Conservation (phyloP, 1,139 yeast species). For the Arxiozyma bovina region DNA sequence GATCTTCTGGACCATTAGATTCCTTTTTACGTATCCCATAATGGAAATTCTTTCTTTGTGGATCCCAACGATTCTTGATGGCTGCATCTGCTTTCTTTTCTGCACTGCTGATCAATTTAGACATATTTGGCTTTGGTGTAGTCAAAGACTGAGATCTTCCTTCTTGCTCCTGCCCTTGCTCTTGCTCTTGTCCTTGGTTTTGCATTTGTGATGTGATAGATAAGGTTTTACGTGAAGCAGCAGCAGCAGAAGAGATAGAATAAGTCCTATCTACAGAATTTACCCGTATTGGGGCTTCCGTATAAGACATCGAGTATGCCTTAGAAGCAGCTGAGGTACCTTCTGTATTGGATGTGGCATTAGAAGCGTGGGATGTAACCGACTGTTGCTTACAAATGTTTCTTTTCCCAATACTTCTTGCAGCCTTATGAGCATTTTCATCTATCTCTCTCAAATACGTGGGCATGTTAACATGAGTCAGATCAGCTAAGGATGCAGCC, state of each 20-base stretch:
- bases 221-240: constrained; percentile 5
- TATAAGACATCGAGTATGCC: constrained; percentile 23
- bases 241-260: constrained; percentile 14
- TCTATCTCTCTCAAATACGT: constrained; percentile 56
- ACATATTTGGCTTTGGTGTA: constrained; percentile 21
- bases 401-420: constrained; percentile 18
- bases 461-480: constrained; percentile 52
- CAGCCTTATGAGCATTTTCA: constrained; percentile 28
- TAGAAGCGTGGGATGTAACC: constrained; percentile 3
- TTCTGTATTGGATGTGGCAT: constrained; percentile 6
- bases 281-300: constrained; percentile 24
- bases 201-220: neutral
- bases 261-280: constrained; percentile 16
- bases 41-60: constrained; percentile 18
- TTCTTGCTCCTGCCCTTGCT: neutral
- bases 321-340: constrained; percentile 26
- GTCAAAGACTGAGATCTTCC: neutral
- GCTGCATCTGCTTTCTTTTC: constrained; percentile 25
- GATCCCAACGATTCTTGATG: constrained; percentile 21
- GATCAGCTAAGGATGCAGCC: constrained; percentile 67
- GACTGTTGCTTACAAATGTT: neutral
- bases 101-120: constrained; percentile 27
- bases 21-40: constrained; percentile 18
- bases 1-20: constrained; percentile 3
- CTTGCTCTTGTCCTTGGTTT: neutral